These are phyloP conservation scores for Chlorella sp. DNA, from an alignment of 139 green algal genomes.

Conservation along the genomic window DNA sequence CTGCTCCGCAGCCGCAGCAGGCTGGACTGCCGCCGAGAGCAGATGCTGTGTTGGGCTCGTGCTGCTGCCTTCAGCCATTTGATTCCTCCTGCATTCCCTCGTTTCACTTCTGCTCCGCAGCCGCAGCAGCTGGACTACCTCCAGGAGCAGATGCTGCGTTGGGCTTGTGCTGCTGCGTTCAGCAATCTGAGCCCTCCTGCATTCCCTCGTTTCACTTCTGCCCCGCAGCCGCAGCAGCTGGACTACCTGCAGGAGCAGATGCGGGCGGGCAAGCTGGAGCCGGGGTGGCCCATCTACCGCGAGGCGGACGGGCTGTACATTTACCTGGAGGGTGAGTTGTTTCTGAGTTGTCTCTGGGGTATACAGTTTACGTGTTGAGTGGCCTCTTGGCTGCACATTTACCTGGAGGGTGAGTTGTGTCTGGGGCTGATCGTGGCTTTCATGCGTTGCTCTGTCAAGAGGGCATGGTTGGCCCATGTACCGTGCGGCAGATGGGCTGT, in stretches of 20 bases:
- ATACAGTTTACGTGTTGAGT: too few relatives aligned
- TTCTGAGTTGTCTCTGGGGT: background rate
- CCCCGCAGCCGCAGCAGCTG: conserved; percentile 28
- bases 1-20: too few relatives aligned
- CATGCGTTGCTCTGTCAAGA: background rate
- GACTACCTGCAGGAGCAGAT: conserved; percentile 20
- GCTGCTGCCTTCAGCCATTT: background rate
- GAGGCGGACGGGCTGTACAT: background rate
- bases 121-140: conserved; percentile 19
- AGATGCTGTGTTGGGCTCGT: background rate
- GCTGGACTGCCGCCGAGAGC: too few relatives aligned
- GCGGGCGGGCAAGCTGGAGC: background rate
- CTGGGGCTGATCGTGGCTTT: too few relatives aligned
- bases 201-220: background rate
- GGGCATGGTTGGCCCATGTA: background rate
- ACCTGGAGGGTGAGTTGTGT: conserved; percentile 4
- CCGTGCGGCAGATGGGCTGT: background rate
- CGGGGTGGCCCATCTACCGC: conserved; percentile 17
- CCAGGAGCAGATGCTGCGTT: background rate
- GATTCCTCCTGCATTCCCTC: background rate
- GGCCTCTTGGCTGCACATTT: conserved; percentile 1
- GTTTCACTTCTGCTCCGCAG: background rate
- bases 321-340: conserved; percentile 12
- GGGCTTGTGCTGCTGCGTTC: background rate
- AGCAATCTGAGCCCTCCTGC: background rate